phyloP scores from a whole-genome alignment of 2,329 filamentous ascomycete species.

The Pseudomassariella vexata region DNA sequence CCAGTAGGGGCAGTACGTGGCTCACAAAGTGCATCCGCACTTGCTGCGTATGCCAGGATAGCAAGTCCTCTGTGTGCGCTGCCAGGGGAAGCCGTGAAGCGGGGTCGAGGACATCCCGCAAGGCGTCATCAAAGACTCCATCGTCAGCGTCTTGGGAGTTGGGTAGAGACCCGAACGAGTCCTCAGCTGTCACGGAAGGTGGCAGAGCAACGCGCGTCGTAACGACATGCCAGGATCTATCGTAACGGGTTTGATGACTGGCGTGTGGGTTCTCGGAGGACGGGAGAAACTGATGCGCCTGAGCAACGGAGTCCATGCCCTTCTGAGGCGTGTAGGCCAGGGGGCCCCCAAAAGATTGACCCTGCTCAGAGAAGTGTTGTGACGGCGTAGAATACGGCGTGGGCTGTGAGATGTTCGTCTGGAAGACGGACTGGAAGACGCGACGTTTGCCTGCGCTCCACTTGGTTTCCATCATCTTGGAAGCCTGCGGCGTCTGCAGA shows the following conservation, averaged over 20 bases:
- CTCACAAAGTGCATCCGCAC: conserved; percentile 55
- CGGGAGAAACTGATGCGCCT: conserved; percentile 8
- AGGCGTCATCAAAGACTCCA: conserved; percentile 42
- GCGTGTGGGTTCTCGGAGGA: conserved; percentile 21
- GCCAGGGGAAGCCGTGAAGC: conserved; percentile 40
- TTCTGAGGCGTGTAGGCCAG: conserved; percentile 16
- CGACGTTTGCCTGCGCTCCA: conserved; percentile 42
- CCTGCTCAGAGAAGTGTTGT: conserved; percentile 31
- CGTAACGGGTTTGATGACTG: conserved; percentile 51
- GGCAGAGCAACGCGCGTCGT: conserved; percentile 53
- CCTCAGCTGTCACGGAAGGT: conserved; percentile 46
- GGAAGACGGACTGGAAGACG: conserved; percentile 52
- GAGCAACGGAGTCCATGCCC: conserved; percentile 13
- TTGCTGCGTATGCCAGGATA: conserved; percentile 57
- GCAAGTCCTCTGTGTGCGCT: conserved; percentile 47
- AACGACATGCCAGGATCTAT: conserved; percentile 57
- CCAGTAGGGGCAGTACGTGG: conserved; percentile 51
- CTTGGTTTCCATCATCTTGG: conserved; percentile 30
- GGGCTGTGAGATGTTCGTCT: conserved; percentile 42
- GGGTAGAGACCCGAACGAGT: conserved; percentile 45
- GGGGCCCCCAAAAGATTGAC: conserved; percentile 40
- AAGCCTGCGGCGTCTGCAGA: conserved; percentile 4
- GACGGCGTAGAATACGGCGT: conserved; percentile 37
- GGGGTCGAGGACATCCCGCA: conserved; percentile 48
- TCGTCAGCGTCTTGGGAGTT: conserved; percentile 34